Base-by-base conservation (phyloP, 345 rosid genomes). In the Eucalyptus pauciflora region DNA sequence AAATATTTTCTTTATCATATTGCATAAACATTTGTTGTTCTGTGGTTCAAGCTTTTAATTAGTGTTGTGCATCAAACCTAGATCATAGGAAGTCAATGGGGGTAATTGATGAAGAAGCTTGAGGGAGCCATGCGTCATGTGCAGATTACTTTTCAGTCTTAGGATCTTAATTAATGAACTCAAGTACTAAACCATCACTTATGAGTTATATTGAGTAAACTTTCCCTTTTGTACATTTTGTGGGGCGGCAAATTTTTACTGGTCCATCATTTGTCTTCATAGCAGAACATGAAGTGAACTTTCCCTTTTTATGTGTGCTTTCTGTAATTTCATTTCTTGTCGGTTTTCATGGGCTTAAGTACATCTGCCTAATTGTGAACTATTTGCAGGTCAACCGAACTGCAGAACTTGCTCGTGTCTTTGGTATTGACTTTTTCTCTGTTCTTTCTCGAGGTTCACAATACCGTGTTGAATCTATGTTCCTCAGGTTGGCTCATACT, bases 381-480 rank as follows among this genome's bases (percentile, higher is more conserved):
- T 69, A 16, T 93, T 93, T 93, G 89, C 96, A 97, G 99, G 94
- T 97, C 91, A 97, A 96, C 91, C 96, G 98, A 89, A 97, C 99
- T 33, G 97, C 99, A 50, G 98, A 97, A 93, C 99, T 97, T 92
- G 98, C 99, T 92, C 99, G 99, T 69, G 94, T 97, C 88, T 97
- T 96, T 89, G 99, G 99, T 88, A 97, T 97, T 25, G 99, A 97
- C 85, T 97, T 97, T 93, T 97, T 97, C 93, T 97, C 99, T 88
- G 99, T 97, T 92, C 98, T 96, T 60, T 97, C 99, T 90, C 96
- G 99, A 90, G 99, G 99, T 88, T 97, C 99, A 25, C 99, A 97
- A 76, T 97, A 95, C 89, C 98, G 99, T 88, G 99, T 97, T 87
- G 99, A 97, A 93, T 97, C 99, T 86, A 97, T 97, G 99, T 89